phyloP scores from a whole-genome alignment of 331 rosid species.

The Rhamnella rubrinervis region DNA sequence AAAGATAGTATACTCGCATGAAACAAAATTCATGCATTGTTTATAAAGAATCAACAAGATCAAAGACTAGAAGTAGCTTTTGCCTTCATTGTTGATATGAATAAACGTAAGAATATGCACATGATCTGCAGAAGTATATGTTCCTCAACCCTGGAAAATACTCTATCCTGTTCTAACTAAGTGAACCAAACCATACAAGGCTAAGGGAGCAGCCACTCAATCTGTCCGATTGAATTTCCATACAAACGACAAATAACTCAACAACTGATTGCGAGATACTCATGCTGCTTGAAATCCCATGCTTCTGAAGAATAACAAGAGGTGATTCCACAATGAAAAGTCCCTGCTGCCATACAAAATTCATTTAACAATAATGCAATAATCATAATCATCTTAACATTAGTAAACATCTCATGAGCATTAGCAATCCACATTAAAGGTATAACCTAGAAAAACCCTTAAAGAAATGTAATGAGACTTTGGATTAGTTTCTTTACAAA shows the following conservation, averaged over 20 bases:
- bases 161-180: too few species aligned
- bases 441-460: not conserved
- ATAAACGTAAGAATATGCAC: not conserved
- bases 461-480: too few species aligned
- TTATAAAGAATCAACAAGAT: not conserved
- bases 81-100: not conserved
- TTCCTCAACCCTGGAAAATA: not conserved
- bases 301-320: not conserved
- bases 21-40: not conserved
- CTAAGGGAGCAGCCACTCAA: too few species aligned
- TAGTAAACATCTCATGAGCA: not conserved
- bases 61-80: not conserved
- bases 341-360: constrained; percentile 3
- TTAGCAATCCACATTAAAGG: not conserved
- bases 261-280: not conserved
- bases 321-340: not conserved
- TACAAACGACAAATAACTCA: not conserved
- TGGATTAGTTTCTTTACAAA: too few species aligned
- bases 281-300: not conserved
- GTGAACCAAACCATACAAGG: too few species aligned
- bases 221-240: not conserved
- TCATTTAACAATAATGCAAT: not conserved
- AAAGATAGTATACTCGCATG: not conserved
- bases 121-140: not conserved
- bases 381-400: not conserved